Evolutionary conservation across 2,329 filamentous ascomycete genomes (phyloP).

Genomic region (Colletotrichum somersetense): DNA sequence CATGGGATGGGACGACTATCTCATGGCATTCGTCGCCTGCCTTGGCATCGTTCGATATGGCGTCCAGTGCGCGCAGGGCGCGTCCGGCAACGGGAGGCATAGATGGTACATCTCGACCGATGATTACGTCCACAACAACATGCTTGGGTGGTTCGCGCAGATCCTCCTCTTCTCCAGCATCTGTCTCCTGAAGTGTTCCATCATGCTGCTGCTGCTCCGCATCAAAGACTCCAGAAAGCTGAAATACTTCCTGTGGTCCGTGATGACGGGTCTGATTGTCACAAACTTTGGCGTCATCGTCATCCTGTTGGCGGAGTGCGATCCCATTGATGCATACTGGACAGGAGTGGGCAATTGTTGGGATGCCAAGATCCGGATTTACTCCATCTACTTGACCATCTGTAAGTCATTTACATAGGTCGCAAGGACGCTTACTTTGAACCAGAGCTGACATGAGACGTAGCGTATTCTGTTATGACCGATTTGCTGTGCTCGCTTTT

Average conservation of each 20-base stretch:
- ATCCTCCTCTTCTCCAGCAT: constrained; percentile 56
- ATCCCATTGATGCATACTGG: constrained; percentile 50
- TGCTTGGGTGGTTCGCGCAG: constrained; percentile 56
- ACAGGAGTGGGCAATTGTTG: constrained; percentile 48
- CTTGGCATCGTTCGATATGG: constrained; percentile 50
- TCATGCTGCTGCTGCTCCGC: constrained; percentile 56
- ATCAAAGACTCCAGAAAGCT: constrained; percentile 54
- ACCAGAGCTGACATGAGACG: not conserved
- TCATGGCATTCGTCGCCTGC: constrained; percentile 49
- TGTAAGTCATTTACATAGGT: constrained; percentile 30
- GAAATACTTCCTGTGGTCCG: constrained; percentile 48
- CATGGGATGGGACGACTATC: constrained; percentile 55
- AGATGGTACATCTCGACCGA: constrained; percentile 50
- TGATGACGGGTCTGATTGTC: constrained; percentile 50
- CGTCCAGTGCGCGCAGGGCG: constrained; percentile 51
- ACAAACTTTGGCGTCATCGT: constrained; percentile 51
- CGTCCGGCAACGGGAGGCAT: constrained; percentile 55
- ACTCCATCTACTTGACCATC: constrained; percentile 52
- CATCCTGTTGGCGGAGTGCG: constrained; percentile 51
- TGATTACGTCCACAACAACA: constrained; percentile 52
- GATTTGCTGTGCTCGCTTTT: constrained; percentile 47
- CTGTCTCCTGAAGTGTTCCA: constrained; percentile 57
- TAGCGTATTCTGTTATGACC: constrained; percentile 47
- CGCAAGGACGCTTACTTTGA: not conserved
- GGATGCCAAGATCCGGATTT: constrained; percentile 50